Evolutionary conservation across 202 grass and related monocot species (phyloP), one percentile per base, ranked within the genome.

Genomic region (Panicum virgatum): DNA sequence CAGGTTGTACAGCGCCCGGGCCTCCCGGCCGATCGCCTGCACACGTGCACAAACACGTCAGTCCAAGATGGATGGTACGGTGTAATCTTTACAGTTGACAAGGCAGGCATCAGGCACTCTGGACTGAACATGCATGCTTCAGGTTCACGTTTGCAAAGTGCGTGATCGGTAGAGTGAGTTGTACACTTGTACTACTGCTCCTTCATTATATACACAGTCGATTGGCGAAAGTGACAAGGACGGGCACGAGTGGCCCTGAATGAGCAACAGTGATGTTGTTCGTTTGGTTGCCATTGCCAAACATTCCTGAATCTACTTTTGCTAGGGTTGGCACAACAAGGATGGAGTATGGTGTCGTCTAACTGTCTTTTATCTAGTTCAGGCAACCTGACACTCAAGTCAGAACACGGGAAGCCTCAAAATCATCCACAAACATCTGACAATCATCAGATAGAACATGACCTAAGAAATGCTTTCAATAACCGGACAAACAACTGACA

Each of bases 21-120:
- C 92, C 48, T 94, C 89, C 5, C 23, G 69, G 12, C 84, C 83
- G 60, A 94, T 83, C 47, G 76, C 88, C 92, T 94, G 66, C 63
- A 86, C 18, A 6, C 0, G 14, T 10, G 9, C 7, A 18, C 25
- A 25, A 11, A 34, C 32, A 34, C 32, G 38, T n/a, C 66, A 45
- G 40, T 10, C 36, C 5, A 9, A 25, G 11, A 29, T 27, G 12
- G 45, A 20, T 19, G 9, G 81, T 54, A 20, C 7, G 9, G 81
- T 54, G 15, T 20, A 9, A 9, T 6, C 19, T 36, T 37, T 70
- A 38, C 15, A 3, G 2, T 40, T 9, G 46, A 68, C 72, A 7
- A 38, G 50, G 66, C 19, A 32, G 19, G 26, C 26, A n/a, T n/a
- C n/a, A 34, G 32, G 32, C 32, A 40, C 40, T 62, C 36, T 64